A percentile compares a stretch with the other conserved stretches of the same genome.
Evolutionary conservation across 1,284 basidiomycete genomes (phyloP).

Genomic region (Neonothopanus nambi): DNA sequence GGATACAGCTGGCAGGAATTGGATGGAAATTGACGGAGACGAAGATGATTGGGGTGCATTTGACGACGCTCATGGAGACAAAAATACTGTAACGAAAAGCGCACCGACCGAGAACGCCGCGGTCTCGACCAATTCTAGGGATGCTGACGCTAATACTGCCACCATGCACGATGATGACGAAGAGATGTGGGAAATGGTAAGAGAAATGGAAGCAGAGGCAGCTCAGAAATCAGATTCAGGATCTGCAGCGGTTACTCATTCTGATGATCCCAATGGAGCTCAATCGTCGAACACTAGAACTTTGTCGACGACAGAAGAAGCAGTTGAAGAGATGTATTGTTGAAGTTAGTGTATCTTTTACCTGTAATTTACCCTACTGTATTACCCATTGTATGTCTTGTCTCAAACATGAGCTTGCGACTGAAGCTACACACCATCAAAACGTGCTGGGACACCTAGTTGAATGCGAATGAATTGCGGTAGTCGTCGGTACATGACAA

Average conservation of each 20-base stretch:
- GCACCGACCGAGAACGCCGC: background rate
- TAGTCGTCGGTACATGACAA: too few species aligned
- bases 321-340: constrained; percentile 23
- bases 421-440: too few species aligned
- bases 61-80: constrained; percentile 29
- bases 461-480: too few species aligned
- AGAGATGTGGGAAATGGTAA: constrained; percentile 68
- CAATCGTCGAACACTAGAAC: background rate
- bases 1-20: background rate
- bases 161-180: constrained; percentile 43
- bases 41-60: constrained; percentile 58
- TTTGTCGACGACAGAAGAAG: constrained; percentile 28
- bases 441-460: too few species aligned
- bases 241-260: background rate
- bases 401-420: too few species aligned
- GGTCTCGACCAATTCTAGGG: constrained; percentile 4
- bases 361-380: too few species aligned
- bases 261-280: background rate
- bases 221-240: background rate
- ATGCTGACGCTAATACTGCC: background rate
- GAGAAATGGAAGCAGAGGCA: constrained; percentile 51
- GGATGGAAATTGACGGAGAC: constrained; percentile 39
- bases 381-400: too few species aligned
- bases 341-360: background rate
- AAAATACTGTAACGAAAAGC: constrained; percentile 14